These are phyloP conservation scores for Aspergillus glaucus DNA, from an alignment of 2,329 filamentous ascomycete species.

Conservation along the genomic window DNA sequence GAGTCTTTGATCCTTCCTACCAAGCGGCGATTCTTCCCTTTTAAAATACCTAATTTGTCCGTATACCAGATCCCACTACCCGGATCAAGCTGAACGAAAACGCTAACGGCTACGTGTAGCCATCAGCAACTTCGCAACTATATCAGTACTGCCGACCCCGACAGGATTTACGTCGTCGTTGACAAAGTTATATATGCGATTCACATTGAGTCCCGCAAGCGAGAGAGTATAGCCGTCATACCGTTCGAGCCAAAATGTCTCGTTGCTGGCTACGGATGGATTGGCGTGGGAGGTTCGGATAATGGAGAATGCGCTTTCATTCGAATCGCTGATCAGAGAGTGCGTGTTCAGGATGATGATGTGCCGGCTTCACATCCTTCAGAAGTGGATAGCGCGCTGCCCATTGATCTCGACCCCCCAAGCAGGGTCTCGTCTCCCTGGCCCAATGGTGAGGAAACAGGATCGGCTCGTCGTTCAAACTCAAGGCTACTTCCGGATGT, in stretches of 20 bases:
- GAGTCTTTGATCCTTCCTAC: constrained; percentile 57
- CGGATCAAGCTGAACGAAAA: constrained; percentile 7
- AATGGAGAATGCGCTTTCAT: constrained; percentile 82
- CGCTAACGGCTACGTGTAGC: constrained; percentile 22
- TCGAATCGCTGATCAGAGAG: constrained; percentile 45
- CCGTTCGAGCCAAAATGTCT: constrained; percentile 75
- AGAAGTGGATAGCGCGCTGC: constrained; percentile 54
- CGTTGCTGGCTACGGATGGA: constrained; percentile 77
- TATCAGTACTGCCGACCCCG: constrained; percentile 70
- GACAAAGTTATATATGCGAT: constrained; percentile 68
- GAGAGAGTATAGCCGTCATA: constrained; percentile 65
- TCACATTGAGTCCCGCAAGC: constrained; percentile 62
- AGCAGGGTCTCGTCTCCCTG: constrained; percentile 20
- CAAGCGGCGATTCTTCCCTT: constrained; percentile 61
- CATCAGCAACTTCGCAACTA: constrained; percentile 67
- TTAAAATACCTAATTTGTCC: constrained; percentile 60
- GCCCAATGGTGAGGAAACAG: constrained; percentile 14
- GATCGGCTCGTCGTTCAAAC: constrained; percentile 11
- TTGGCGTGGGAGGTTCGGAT: constrained; percentile 80
- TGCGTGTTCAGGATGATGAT: constrained; percentile 31
- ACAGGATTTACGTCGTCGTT: constrained; percentile 79
- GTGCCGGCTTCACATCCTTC: constrained; percentile 29
- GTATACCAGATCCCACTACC: constrained; percentile 25
- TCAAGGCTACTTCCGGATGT: constrained; percentile 37
- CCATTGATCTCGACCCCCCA: constrained; percentile 41